phyloP scores from a whole-genome alignment of 345 rosid species.

The Bretschneidera sinensis region DNA sequence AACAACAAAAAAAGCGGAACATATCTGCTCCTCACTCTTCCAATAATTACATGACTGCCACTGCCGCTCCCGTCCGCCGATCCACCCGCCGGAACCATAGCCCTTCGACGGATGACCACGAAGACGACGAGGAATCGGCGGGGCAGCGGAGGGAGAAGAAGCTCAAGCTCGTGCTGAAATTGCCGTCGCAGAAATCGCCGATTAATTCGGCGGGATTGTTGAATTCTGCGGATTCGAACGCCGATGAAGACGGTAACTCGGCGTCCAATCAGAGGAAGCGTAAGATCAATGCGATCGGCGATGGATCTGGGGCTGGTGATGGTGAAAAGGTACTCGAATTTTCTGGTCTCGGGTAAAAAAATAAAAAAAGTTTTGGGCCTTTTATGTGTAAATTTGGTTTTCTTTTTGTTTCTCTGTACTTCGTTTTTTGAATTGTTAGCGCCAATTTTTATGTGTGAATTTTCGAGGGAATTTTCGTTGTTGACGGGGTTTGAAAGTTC shows the following conservation, averaged over 20 bases:
- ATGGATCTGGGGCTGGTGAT: slow-evolving; percentile 37
- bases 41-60: slow-evolving; percentile 36
- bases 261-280: slow-evolving; percentile 31
- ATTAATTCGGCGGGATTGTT: slow-evolving; percentile 17
- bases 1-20: neutral
- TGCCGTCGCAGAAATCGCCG: slow-evolving; percentile 30
- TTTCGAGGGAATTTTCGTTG: slow-evolving; percentile 2
- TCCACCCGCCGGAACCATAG: slow-evolving; percentile 57
- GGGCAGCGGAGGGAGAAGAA: slow-evolving; percentile 42
- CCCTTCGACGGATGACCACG: slow-evolving; percentile 24
- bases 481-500: slow-evolving; percentile 21
- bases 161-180: slow-evolving; percentile 43
- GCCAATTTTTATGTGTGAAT: slow-evolving; percentile 19
- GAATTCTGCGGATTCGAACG: slow-evolving; percentile 24
- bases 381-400: neutral
- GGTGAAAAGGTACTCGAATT: slow-evolving; percentile 31
- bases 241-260: slow-evolving; percentile 22
- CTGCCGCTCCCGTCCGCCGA: slow-evolving; percentile 41
- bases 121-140: slow-evolving; percentile 27
- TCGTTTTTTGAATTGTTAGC: slow-evolving; percentile 16
- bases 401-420: slow-evolving; percentile 4
- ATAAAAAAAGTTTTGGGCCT: slow-evolving; percentile 3
- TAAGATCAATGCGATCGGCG: slow-evolving; percentile 46
- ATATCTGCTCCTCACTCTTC: slow-evolving; percentile 22
- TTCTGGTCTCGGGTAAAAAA: no score